Evolutionary conservation across 345 rosid genomes (phyloP), one percentile per base, ranked within the genome.

Genomic region (Cardiospermum halicacabum): DNA sequence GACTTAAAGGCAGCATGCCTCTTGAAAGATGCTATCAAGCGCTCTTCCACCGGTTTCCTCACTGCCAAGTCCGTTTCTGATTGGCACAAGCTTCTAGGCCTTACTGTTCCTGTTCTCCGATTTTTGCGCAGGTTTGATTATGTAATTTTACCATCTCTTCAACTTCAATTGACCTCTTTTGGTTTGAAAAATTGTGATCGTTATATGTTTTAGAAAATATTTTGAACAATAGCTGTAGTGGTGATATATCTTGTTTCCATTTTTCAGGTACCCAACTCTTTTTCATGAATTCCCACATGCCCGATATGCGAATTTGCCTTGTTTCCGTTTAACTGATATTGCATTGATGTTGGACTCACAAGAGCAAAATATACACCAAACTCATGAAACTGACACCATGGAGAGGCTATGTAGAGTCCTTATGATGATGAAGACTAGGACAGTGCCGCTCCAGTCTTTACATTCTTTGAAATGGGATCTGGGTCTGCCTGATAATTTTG

Each of bases 261-360:
- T n/a, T n/a, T n/a, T n/a, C n/a, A 93, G 98, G 89, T 90, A 90
- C 66, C 96, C 96, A 24, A 90, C 98, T 53, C 92, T 90, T 53
- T 93, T 90, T 73, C 80, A 80, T 11, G 97, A 94, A 56, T 94
- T 94, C 48, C 97, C 97, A 0, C 99, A 91, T 53, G 73, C 84
- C 37, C 91, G 88, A 4, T 94, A 85, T 56, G 80, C 83, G 3
- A 87, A 82, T 81, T 78, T 94, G 60, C 97, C 97, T 19, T 94
- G 99, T 77, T 91, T 94, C 57, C 81, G 78, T 58, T 77, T 89
- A 65, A 94, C 97, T 4, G 96, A 89, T 31, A 89, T 96, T 42
- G 95, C 97, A 25, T 79, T 77, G 27, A 67, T 87, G 74, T 84
- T 91, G 32, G 86, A 89, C 74, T 89, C 97, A 0, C 91, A 85